Evolutionary conservation across 2,329 filamentous ascomycete species (phyloP), one percentile per base, ranked within the genome.

Genomic region (Xylaria digitata): DNA sequence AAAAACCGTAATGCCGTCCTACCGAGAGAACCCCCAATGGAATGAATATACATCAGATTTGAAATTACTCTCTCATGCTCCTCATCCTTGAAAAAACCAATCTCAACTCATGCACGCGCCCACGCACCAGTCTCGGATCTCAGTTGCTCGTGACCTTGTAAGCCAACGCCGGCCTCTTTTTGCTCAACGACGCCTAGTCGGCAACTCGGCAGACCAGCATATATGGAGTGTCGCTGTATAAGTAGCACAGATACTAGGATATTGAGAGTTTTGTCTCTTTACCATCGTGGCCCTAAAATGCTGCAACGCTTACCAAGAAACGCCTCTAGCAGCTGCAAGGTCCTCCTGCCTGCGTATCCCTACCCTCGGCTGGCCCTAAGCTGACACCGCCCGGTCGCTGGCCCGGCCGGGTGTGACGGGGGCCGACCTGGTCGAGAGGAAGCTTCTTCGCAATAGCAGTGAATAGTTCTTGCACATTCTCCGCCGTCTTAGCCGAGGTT

Each of bases 361-460:
- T 80, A 68, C 83, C 85, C 76, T 89, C 87, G 23, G 85, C 82
- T 40, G 81, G 68, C 17, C 79, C 82, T 70, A 89, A 80, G 75
- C 82, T 89, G 72, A 89, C 86, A 52, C 86, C 76, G 45, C 76
- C 86, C 49, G 85, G 84, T 76, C 86, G 84, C 78, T 88, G 86
- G 55, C 86, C 86, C 13, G 86, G 85, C 65, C 94, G 87, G 77
- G 94, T 86, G 79, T 94, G 94, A 78, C 95, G 89, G 70, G 95
- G 93, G n/a, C 94, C 95, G 57, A 90, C 94, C 82, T 98, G 96
- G 78, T 99, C 96, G 74, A 98, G 90, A 37, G 96, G 96, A 72
- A 99, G 86, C 83, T 97, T 98, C 90, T 95, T 97, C 69, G 96
- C 96, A 78, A 99, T 98, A 65, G 94, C 94, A 48, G 95, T 97